Conservation (phyloP, 331 rosid genomes). For the Phaseolus coccineus region DNA sequence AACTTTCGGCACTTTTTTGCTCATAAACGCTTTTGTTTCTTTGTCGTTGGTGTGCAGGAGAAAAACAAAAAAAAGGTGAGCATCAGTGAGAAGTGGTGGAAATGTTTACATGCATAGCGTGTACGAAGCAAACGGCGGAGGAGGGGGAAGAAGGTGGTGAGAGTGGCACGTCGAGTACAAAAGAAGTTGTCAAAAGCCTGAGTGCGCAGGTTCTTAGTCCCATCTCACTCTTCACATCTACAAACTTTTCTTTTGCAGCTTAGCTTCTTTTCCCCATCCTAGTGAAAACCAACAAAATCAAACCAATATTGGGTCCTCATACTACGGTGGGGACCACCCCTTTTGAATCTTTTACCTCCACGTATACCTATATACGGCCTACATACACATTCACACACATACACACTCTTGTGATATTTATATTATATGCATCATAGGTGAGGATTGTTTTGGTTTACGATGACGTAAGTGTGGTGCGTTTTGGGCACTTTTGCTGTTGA, state of each 20-base stretch:
- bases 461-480: slow-evolving; percentile 44
- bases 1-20: not conserved
- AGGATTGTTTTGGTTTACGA: slow-evolving; percentile 44
- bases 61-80: not conserved
- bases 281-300: slow-evolving; percentile 52
- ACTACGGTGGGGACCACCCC: slow-evolving; percentile 58
- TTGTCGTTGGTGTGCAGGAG: slow-evolving; percentile 49
- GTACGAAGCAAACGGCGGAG: slow-evolving; percentile 70
- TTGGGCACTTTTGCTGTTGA: slow-evolving; percentile 34
- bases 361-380: not conserved
- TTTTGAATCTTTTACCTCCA: slow-evolving; percentile 47
- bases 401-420: not conserved
- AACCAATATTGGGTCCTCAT: slow-evolving; percentile 38
- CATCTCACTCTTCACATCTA: slow-evolving; percentile 41
- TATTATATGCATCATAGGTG: not conserved
- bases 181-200: slow-evolving; percentile 96
- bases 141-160: slow-evolving; percentile 66
- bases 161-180: slow-evolving; percentile 84
- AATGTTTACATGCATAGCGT: slow-evolving; percentile 93
- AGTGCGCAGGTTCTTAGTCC: slow-evolving; percentile 82
- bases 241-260: slow-evolving; percentile 58
- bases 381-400: not conserved
- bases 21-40: not conserved
- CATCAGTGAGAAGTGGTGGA: slow-evolving; percentile 21
- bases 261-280: slow-evolving; percentile 50